A percentile compares a stretch with the other conserved stretches of the same genome.
These are phyloP conservation scores for Nannizziopsis barbatae DNA, from an alignment of 2,329 filamentous ascomycete genomes.

Conservation along the genomic window DNA sequence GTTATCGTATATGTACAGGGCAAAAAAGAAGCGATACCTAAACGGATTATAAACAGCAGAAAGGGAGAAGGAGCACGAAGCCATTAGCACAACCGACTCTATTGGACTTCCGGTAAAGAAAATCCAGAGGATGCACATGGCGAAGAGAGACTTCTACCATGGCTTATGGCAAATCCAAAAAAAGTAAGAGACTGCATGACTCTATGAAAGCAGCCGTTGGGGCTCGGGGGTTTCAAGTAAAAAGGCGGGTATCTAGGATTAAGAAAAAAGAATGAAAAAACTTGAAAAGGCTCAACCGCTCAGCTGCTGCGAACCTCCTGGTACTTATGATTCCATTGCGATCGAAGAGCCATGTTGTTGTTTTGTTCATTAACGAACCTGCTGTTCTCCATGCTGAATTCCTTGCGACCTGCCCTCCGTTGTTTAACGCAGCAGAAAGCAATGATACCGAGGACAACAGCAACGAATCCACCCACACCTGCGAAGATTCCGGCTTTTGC, in stretches of 20 bases:
- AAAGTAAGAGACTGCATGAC: too few species aligned
- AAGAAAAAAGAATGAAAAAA: neutral
- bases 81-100: constrained; percentile 2
- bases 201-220: too few species aligned
- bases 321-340: constrained; percentile 31
- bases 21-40: neutral
- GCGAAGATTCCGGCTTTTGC: constrained; percentile 40
- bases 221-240: neutral
- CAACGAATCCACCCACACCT: constrained; percentile 28
- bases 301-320: constrained; percentile 11
- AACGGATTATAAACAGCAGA: constrained; percentile 5
- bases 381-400: constrained; percentile 38
- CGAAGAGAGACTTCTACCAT: too few species aligned
- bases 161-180: neutral
- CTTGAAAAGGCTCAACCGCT: neutral
- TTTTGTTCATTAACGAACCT: constrained; percentile 33
- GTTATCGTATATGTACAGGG: constrained; percentile 8
- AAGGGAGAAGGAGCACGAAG: neutral
- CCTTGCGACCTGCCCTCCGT: constrained; percentile 40
- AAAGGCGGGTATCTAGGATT: neutral
- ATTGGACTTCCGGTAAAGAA: neutral
- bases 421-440: constrained; percentile 41
- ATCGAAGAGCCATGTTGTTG: constrained; percentile 31
- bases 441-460: constrained; percentile 27
- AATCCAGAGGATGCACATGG: too few species aligned